Base-by-base conservation (phyloP, 2,329 filamentous ascomycete genomes). In the Passalora sequoiae region DNA sequence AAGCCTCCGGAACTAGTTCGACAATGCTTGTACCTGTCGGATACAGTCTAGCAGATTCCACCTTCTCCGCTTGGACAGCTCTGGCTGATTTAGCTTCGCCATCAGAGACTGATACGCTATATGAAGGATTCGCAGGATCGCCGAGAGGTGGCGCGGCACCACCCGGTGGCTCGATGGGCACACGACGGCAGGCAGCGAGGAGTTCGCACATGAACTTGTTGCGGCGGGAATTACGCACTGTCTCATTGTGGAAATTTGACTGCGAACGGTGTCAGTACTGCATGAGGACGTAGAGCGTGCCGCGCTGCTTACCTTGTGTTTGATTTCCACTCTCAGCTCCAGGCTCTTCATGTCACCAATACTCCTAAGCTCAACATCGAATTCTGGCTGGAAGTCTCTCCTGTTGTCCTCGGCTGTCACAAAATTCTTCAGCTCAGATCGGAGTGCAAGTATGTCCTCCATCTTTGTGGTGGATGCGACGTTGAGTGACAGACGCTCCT, bases 171-270 rank as follows among this genome's bases (percentile, higher is more conserved):
- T 86, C 77, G 58, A 97, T 89, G 12, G 89, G 89, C 15, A 97
- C 75, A 68, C 84, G 87, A 66, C 88, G 86, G 49, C 94, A 69
- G 1, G 89, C 87, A 8, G 87, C 67, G 2, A 91, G 81, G 46
- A 97, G 72, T 1, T 91, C 91, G 61, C 88, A 94, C 81, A 96
- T 94, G 69, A 96, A 96, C 67, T 94, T 95, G 62, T 86, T 92
- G 50, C 89, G 81, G 40, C 89, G 82, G 9, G 81, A 77, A 13
- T 82, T 81, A 29, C 88, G 85, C 21, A 95, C 76, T 2, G 76
- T 74, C 51, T 94, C 89, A 66, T 94, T 72, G 24, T 68, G 65
- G 67, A 69, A 72, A 53, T 72, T 72, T 49, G 65, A 69, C 50
- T 30, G 28, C 6, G n/a, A 12, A 20, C 12, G 12, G 15, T 37